A percentile compares a stretch with the other conserved stretches of the same genome.
phyloP scores from a whole-genome alignment of 2,329 filamentous ascomycete species.

The Neopestalotiopsis sp. region DNA sequence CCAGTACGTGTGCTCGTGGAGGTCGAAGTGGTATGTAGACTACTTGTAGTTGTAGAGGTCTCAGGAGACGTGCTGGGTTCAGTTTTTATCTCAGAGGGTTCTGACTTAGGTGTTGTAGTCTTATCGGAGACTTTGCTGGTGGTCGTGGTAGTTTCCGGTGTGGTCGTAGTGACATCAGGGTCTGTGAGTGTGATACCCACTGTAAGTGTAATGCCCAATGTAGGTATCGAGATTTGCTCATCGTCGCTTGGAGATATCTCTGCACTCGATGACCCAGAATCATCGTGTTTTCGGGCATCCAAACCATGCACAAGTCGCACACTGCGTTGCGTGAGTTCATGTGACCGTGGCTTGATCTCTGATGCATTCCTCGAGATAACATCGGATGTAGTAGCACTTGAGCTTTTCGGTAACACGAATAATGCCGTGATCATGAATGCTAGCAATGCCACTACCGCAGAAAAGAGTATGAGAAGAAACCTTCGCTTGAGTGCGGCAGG shows the following conservation, averaged over 20 bases:
- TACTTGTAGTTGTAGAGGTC: not conserved
- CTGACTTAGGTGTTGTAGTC: not conserved
- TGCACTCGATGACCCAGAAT: not conserved
- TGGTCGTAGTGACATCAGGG: not conserved
- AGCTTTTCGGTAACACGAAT: not conserved
- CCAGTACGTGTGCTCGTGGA: not conserved
- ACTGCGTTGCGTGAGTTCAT: not conserved
- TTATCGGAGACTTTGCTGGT: not conserved
- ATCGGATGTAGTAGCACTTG: not conserved
- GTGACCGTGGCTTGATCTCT: not conserved
- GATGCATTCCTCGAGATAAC: not conserved
- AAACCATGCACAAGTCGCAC: not conserved
- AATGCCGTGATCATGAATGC: slow-evolving; percentile 1
- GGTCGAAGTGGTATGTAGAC: not conserved
- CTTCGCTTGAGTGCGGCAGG: slow-evolving; percentile 1
- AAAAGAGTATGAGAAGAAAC: slow-evolving; percentile 11
- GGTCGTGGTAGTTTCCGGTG: not conserved
- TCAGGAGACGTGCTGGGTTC: not conserved
- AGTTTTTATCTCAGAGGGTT: not conserved
- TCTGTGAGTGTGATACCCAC: not conserved
- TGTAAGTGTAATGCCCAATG: not conserved
- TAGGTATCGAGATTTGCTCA: not conserved
- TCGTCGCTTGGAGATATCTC: not conserved
- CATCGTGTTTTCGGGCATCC: not conserved
- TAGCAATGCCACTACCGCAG: not conserved